phyloP scores from a whole-genome alignment of 345 rosid species.

The Eutrema heterophyllum region DNA sequence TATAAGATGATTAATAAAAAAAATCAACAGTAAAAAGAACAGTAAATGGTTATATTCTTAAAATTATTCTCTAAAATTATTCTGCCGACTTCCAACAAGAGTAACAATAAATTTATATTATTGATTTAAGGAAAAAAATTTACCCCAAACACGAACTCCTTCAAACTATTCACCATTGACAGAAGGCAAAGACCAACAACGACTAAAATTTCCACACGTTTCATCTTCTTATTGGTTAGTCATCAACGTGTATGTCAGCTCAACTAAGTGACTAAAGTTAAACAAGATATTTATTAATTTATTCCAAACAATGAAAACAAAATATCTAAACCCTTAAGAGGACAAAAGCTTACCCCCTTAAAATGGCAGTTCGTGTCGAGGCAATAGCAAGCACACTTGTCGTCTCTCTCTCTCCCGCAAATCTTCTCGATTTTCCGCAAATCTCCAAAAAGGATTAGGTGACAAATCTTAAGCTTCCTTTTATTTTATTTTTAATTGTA shows the following conservation, averaged over 20 bases:
- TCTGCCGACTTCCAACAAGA: no score
- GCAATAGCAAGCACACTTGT: constrained; percentile 27
- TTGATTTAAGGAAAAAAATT: background rate
- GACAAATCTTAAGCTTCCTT: background rate
- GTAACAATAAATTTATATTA: no score
- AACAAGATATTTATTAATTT: constrained; percentile 1
- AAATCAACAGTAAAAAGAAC: no score
- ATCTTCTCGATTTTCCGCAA: constrained; percentile 8
- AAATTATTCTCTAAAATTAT: no score
- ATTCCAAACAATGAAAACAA: background rate
- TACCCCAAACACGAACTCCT: background rate
- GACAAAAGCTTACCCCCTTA: constrained; percentile 21
- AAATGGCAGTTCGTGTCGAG: constrained; percentile 29
- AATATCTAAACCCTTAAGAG: constrained; percentile 5
- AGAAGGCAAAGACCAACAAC: background rate
- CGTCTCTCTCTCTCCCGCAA: constrained; percentile 10
- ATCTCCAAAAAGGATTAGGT: background rate
- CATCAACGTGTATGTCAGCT: constrained; percentile 9
- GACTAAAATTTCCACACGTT: background rate
- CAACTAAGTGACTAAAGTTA: background rate
- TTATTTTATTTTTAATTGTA: no score
- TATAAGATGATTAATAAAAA: no score
- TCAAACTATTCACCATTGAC: background rate
- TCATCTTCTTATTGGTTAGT: background rate
- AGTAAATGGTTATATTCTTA: no score